Evolutionary conservation across 306 rosid species (phyloP), one percentile per base, ranked within the genome.

Genomic region (Prinsepia uniflora): DNA sequence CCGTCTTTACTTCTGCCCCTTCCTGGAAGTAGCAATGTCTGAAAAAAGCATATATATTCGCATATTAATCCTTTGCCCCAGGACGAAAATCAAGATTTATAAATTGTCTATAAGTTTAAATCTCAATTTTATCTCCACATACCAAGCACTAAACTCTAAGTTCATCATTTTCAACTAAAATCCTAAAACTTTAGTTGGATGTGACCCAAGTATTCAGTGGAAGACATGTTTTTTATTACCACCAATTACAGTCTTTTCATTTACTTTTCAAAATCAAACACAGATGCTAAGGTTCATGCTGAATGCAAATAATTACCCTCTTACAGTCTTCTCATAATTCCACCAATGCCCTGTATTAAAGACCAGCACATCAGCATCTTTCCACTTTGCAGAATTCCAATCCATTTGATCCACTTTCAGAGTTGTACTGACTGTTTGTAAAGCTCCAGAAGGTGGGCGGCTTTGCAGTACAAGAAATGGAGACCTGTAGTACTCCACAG

Each of bases 341-440:
- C 98, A 90, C 97, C 97, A 90, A 63, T 90, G 98, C 58, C 98
- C 97, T 22, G 98, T 81, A 72, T 93, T 93, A 24, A 93, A 82
- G 64, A 93, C 81, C 60, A 93, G 20, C 6, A 90, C 64, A 85
- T 93, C 89, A 11, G 97, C 96, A 79, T 86, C 83, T 73, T 76
- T 88, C 98, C 98, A 92, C 68, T 73, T 84, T 43, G 57, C 39
- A 70, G 93, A 84, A 70, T 72, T 73, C 96, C 96, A 92, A 84
- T 92, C 98, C 98, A 92, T 88, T 70, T 81, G 75, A 77, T 90
- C 93, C 83, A 92, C 67, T 67, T 86, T 90, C 65, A 92, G 75
- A 15, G 96, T 86, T 71, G 88, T 81, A 73, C 58, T 81, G 17
- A 92, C 70, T 39, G 79, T 73, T 53, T 56, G 40, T 8, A 63